These are phyloP conservation scores for Alternaria sp. DNA, from an alignment of 2,329 filamentous ascomycete species.

Conservation along the genomic window DNA sequence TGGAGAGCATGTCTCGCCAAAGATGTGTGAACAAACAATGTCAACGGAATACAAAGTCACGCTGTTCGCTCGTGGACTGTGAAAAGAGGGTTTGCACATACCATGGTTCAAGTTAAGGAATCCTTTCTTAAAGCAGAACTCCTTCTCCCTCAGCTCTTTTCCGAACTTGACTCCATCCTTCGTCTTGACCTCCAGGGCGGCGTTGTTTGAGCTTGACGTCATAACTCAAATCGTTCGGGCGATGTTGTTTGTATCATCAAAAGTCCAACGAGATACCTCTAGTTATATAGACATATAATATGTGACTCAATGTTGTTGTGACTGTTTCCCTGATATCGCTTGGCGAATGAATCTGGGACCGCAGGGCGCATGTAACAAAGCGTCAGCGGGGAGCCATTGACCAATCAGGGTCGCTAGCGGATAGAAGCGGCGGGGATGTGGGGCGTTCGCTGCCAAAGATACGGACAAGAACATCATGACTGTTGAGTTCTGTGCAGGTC, in stretches of 20 bases:
- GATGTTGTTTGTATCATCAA: neutral
- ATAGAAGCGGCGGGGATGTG: neutral
- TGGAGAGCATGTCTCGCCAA: neutral
- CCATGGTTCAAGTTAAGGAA: slow-evolving; percentile 82
- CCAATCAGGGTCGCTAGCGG: slow-evolving; percentile 4
- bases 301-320: slow-evolving; percentile 2
- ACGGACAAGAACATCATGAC: neutral
- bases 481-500: neutral
- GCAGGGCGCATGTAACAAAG: slow-evolving; percentile 1
- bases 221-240: slow-evolving; percentile 12
- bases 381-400: neutral
- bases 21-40: neutral
- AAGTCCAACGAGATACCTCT: neutral
- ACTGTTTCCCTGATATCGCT: neutral
- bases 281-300: neutral
- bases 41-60: too few species aligned
- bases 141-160: slow-evolving; percentile 59
- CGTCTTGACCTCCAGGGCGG: slow-evolving; percentile 21
- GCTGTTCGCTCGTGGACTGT: neutral
- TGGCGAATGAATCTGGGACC: neutral
- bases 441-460: too few species aligned
- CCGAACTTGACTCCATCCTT: slow-evolving; percentile 54
- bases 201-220: slow-evolving; percentile 10
- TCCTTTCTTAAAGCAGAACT: slow-evolving; percentile 72
- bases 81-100: slow-evolving; percentile 43